These are phyloP conservation scores for Suhomyces sp. DNA, from an alignment of 805 yeast species.

Conservation along the genomic window DNA sequence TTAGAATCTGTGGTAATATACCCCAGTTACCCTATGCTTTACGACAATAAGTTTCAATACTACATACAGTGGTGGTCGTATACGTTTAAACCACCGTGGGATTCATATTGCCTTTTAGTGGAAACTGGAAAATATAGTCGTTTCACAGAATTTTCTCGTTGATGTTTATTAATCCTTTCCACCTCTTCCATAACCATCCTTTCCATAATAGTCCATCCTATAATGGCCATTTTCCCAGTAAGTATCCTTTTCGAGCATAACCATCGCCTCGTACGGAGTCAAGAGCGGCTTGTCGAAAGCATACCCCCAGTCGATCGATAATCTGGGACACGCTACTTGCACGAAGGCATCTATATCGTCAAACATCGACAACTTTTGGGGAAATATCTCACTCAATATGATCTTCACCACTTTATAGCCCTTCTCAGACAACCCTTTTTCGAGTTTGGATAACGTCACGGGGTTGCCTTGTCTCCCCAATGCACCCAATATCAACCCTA, in stretches of 20 bases:
- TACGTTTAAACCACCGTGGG: no score
- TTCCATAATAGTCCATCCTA: slow-evolving; percentile 94
- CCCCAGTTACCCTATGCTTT: no score
- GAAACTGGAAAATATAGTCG: no score
- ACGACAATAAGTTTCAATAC: no score
- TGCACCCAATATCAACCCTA: slow-evolving; percentile 89
- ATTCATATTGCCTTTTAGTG: no score
- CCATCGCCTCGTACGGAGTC: slow-evolving; percentile 96
- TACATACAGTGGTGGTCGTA: no score
- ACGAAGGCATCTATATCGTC: slow-evolving; percentile 93
- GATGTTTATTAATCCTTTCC: neutral
- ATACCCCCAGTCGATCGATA: slow-evolving; percentile 98
- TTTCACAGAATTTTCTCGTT: no score
- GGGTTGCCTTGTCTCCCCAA: slow-evolving; percentile 94
- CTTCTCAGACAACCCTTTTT: slow-evolving; percentile 45
- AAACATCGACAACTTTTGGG: slow-evolving; percentile 86
- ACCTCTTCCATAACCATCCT: slow-evolving; percentile 91
- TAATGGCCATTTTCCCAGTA: slow-evolving; percentile 60
- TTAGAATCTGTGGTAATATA: no score
- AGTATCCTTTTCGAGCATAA: slow-evolving; percentile 69
- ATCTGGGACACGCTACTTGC: slow-evolving; percentile 95
- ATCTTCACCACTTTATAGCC: slow-evolving; percentile 77
- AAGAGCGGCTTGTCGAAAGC: slow-evolving; percentile 89
- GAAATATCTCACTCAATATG: slow-evolving; percentile 88
- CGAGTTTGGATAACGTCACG: slow-evolving; percentile 66